Evolutionary conservation across 305 asterid genomes (phyloP).

Genomic region (Coffea humblotiana): DNA sequence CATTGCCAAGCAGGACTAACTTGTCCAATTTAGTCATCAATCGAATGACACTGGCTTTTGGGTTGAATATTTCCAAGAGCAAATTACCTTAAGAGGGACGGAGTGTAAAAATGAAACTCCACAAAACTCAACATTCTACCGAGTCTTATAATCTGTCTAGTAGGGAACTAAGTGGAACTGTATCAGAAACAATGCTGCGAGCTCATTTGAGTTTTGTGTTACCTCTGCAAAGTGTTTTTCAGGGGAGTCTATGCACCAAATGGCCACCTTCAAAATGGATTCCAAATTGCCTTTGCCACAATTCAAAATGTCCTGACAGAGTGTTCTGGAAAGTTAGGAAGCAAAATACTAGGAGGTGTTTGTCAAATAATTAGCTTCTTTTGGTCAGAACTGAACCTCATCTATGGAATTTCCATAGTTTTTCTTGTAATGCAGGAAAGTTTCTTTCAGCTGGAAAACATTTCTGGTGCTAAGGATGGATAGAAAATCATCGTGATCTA

Average conservation of each 20-base stretch:
- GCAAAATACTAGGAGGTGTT: not conserved
- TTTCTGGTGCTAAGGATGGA: constrained; percentile 59
- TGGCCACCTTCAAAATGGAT: constrained; percentile 51
- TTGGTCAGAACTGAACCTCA: constrained; percentile 35
- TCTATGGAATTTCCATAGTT: constrained; percentile 56
- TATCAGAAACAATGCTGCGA: too few relatives aligned
- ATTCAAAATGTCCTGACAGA: constrained; percentile 49
- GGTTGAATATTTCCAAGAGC: too few relatives aligned
- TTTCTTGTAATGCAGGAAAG: constrained; percentile 55
- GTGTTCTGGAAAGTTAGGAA: not conserved
- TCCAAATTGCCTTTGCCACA: constrained; percentile 57
- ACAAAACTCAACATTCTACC: too few relatives aligned
- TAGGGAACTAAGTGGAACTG: too few relatives aligned
- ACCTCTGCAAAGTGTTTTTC: constrained; percentile 60
- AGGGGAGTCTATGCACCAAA: constrained; percentile 70
- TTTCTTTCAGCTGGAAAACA: constrained; percentile 62
- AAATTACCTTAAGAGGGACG: too few relatives aligned
- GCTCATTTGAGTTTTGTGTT: too few relatives aligned
- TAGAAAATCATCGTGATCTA: constrained; percentile 45
- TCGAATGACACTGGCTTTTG: too few relatives aligned
- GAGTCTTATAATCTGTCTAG: too few relatives aligned
- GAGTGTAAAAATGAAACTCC: too few relatives aligned
- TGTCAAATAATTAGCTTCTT: not conserved
- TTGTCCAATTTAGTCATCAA: too few relatives aligned
- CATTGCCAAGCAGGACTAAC: too few relatives aligned